These are phyloP conservation scores for Miscanthus lutarioriparius DNA, from an alignment of 176 grass and related monocot species.

Conservation along the genomic window DNA sequence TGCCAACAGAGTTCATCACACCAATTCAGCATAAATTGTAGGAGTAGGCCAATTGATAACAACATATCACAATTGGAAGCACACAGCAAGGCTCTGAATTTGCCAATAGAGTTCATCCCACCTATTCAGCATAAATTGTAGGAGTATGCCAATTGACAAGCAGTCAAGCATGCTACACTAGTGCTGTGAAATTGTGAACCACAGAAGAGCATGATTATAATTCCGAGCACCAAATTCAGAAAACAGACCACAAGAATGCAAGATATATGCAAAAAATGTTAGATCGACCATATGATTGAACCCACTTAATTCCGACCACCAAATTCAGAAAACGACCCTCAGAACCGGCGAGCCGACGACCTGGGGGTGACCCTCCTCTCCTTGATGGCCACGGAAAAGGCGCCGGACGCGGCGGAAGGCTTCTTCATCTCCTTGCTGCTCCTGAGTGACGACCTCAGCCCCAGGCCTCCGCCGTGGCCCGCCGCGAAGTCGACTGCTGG, in stretches of 20 bases:
- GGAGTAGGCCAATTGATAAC: no score
- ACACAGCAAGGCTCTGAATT: not conserved
- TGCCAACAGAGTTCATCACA: not conserved
- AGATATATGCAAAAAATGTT: no score
- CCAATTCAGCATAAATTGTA: not conserved
- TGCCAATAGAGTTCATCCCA: not conserved
- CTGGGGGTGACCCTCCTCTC: slow-evolving; percentile 36
- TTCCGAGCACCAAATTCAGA: no score
- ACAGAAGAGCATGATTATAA: no score
- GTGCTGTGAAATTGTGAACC: not conserved
- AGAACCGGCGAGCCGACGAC: slow-evolving; percentile 29
- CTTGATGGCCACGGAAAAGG: not conserved
- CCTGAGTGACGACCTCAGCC: slow-evolving; percentile 56
- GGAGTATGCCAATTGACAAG: not conserved
- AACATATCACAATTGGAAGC: not conserved
- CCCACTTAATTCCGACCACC: no score
- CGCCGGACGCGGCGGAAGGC: slow-evolving; percentile 24
- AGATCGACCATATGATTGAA: no score
- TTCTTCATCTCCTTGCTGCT: slow-evolving; percentile 86
- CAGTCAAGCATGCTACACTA: not conserved
- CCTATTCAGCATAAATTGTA: not conserved
- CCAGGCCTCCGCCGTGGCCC: slow-evolving; percentile 13
- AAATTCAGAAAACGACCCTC: not conserved
- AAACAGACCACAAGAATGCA: no score
- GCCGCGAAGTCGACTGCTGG: slow-evolving; percentile 31